Percentiles rank a stretch among this genome's conserved stretches.
Evolutionary conservation across 805 yeast genomes (phyloP).

Genomic region (Kluyveromyces siamensis): DNA sequence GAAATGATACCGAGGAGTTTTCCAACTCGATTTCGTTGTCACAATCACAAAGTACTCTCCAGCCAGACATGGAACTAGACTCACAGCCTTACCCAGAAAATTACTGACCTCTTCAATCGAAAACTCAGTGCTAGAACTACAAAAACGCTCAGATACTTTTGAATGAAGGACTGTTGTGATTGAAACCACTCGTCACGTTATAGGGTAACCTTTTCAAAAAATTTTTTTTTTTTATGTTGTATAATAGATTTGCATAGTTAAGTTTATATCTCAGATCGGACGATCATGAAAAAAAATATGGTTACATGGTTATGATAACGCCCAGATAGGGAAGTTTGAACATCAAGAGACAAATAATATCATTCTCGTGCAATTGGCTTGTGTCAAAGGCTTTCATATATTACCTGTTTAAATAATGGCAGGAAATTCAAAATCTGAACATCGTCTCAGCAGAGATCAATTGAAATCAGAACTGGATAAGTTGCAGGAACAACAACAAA

Average conservation of each 20-base stretch:
- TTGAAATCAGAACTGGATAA: constrained; percentile 15
- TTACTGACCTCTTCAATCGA: neutral
- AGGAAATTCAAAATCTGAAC: neutral
- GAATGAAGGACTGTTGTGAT: neutral
- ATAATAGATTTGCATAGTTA: neutral
- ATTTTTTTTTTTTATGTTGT: too few relatives aligned
- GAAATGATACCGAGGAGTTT: constrained; percentile 4
- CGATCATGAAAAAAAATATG: neutral
- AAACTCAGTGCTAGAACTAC: too few relatives aligned
- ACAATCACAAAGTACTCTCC: neutral
- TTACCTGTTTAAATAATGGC: neutral
- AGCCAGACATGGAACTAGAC: neutral
- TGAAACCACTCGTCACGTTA: too few relatives aligned
- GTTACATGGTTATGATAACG: neutral
- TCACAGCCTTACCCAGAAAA: neutral
- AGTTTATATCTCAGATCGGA: neutral
- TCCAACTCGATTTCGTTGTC: neutral
- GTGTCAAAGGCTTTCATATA: neutral
- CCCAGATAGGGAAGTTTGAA: neutral
- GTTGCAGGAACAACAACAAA: constrained; percentile 15
- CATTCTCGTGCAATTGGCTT: neutral
- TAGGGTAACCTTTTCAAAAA: too few relatives aligned
- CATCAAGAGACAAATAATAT: too few relatives aligned
- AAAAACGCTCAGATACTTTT: neutral
- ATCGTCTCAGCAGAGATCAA: constrained; percentile 2